Conservation (phyloP, 345 rosid species). For the Populus tremula region DNA sequence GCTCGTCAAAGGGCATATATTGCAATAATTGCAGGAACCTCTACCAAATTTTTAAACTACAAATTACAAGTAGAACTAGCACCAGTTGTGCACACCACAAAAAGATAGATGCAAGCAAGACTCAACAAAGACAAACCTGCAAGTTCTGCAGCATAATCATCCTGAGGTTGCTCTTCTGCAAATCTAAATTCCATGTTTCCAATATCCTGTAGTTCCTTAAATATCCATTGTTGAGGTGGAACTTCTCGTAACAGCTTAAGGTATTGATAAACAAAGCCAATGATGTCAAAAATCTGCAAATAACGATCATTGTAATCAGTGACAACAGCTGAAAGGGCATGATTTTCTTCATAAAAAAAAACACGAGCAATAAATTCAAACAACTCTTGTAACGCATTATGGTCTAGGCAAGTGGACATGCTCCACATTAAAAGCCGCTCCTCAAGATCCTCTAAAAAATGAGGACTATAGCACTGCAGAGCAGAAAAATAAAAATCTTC, state of each 20-base stretch:
- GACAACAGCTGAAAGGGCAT: background rate
- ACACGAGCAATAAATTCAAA: background rate
- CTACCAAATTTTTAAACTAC: background rate
- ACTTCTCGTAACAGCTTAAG: slow-evolving; percentile 62
- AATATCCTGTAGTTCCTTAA: slow-evolving; percentile 93
- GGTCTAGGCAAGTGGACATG: background rate
- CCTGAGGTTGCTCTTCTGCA: slow-evolving; percentile 95
- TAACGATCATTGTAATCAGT: background rate
- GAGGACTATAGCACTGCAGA: background rate
- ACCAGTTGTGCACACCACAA: background rate
- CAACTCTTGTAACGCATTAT: background rate
- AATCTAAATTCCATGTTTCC: slow-evolving; percentile 88
- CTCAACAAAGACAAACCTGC: slow-evolving; percentile 54
- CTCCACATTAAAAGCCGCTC: background rate
- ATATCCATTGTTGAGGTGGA: slow-evolving; percentile 96
- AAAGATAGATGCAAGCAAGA: slow-evolving; percentile 5
- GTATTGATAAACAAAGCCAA: slow-evolving; percentile 85
- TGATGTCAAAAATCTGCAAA: slow-evolving; percentile 70
- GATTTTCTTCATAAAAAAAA: background rate
- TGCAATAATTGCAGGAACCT: background rate
- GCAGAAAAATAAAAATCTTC: background rate
- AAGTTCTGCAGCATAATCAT: slow-evolving; percentile 94
- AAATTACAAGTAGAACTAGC: background rate
- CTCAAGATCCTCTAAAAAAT: background rate
- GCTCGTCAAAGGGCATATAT: background rate